phyloP scores from a whole-genome alignment of 345 rosid genomes.

The Nephelium lappaceum region DNA sequence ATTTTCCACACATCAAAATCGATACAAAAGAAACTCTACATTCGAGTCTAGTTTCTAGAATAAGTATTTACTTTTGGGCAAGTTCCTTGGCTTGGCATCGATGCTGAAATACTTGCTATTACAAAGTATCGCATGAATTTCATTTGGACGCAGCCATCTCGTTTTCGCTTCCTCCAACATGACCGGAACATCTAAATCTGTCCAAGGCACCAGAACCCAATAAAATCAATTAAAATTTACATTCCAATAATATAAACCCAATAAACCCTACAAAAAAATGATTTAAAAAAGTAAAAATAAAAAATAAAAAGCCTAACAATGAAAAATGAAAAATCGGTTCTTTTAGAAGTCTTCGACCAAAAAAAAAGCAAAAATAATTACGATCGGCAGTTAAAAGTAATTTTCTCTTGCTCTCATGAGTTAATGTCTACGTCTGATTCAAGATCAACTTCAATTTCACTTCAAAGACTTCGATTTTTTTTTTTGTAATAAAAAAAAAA shows the following conservation, averaged over 20 bases:
- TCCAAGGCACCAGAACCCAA: conserved; percentile 20
- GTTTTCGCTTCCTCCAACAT: conserved; percentile 75
- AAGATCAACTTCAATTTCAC: neutral
- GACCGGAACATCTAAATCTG: conserved; percentile 76
- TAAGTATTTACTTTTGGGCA: conserved; percentile 67
- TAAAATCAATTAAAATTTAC: conserved; percentile 7
- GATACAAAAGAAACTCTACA: neutral
- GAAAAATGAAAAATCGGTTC: neutral
- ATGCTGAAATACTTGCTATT: conserved; percentile 72
- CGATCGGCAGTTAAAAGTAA: neutral
- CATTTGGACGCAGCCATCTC: conserved; percentile 98
- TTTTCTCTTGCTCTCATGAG: neutral
- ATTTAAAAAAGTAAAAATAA: too few species aligned
- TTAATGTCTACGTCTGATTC: neutral
- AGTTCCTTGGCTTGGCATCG: conserved; percentile 77
- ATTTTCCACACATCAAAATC: neutral
- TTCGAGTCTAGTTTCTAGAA: neutral
- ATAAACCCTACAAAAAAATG: neutral
- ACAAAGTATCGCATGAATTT: conserved; percentile 81
- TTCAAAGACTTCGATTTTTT: neutral
- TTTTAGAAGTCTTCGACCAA: neutral
- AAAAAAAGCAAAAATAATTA: neutral
- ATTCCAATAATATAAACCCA: neutral
- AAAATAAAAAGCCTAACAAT: too few species aligned
- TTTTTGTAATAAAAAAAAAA: neutral